phyloP scores from a whole-genome alignment of 176 grass and related monocot genomes.

The Typha latifolia region DNA sequence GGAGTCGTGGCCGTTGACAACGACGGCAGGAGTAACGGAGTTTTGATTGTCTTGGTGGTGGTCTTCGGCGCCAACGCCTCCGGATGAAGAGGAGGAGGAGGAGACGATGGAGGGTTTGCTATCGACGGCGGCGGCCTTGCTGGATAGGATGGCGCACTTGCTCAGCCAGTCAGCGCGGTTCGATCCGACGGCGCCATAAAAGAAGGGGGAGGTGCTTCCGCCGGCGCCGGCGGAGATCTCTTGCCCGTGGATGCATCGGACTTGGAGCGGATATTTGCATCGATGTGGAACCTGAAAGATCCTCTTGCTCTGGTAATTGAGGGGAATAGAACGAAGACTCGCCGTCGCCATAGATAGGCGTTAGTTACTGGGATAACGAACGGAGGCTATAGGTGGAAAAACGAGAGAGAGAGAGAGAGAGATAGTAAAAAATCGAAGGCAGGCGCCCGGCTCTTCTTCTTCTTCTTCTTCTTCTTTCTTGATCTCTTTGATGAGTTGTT shows the following conservation, averaged over 20 bases:
- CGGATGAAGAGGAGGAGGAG: too few species aligned
- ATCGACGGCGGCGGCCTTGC: conserved; percentile 8
- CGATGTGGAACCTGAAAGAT: neutral
- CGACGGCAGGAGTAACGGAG: neutral
- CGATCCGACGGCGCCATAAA: conserved; percentile 2
- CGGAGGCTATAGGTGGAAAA: too few species aligned
- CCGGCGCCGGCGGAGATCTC: neutral
- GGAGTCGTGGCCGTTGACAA: neutral
- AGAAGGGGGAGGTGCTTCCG: conserved; percentile 5
- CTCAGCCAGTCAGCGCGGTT: conserved; percentile 17
- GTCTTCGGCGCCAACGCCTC: neutral
- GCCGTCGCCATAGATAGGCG: too few species aligned
- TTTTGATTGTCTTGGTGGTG: neutral
- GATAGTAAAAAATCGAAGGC: too few species aligned
- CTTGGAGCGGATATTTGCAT: neutral
- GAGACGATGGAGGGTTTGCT: too few species aligned
- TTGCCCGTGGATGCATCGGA: neutral
- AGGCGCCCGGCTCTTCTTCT: too few species aligned
- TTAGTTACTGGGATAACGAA: too few species aligned
- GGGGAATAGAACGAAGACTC: too few species aligned
- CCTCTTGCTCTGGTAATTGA: too few species aligned
- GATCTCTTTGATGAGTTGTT: too few species aligned
- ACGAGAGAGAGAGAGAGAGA: too few species aligned
- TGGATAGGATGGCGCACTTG: conserved; percentile 22
- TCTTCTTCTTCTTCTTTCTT: too few species aligned